phyloP scores from a whole-genome alignment of 345 rosid species.

The Pistacia integerrima region DNA sequence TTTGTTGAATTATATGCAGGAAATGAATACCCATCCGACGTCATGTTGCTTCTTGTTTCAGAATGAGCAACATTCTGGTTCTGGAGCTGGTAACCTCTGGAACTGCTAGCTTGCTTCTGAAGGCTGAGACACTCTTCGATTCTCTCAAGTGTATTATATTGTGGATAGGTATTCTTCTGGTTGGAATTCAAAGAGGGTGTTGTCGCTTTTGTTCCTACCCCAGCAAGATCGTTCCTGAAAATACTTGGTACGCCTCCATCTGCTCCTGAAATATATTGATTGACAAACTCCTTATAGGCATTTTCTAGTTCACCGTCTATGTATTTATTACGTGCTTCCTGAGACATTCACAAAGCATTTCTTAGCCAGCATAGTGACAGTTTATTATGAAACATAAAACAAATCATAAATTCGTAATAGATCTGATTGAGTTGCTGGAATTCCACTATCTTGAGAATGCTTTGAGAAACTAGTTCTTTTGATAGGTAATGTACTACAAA shows the following conservation, averaged over 20 bases:
- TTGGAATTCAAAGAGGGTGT: conserved; percentile 9
- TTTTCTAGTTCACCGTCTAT: neutral
- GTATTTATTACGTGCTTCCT: conserved; percentile 17
- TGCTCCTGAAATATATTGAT: neutral
- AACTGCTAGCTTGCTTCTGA: neutral
- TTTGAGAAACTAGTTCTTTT: too few species aligned
- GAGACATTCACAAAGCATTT: neutral
- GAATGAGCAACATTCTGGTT: neutral
- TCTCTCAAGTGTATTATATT: neutral
- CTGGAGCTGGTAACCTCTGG: neutral
- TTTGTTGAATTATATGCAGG: conserved; percentile 11
- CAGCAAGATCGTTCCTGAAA: neutral
- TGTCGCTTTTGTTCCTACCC: neutral
- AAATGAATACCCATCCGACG: neutral
- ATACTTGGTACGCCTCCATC: neutral
- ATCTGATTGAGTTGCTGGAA: too few species aligned
- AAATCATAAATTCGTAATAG: neutral
- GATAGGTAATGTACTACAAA: neutral
- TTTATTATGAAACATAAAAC: neutral
- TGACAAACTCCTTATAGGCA: neutral
- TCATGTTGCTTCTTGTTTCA: neutral
- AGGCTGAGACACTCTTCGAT: neutral
- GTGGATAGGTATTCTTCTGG: conserved; percentile 6
- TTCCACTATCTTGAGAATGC: too few species aligned
- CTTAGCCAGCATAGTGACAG: conserved; percentile 8